Evolutionary conservation across 768 basidiomycete genomes (phyloP).

Genomic region (Suillus weaverae): DNA sequence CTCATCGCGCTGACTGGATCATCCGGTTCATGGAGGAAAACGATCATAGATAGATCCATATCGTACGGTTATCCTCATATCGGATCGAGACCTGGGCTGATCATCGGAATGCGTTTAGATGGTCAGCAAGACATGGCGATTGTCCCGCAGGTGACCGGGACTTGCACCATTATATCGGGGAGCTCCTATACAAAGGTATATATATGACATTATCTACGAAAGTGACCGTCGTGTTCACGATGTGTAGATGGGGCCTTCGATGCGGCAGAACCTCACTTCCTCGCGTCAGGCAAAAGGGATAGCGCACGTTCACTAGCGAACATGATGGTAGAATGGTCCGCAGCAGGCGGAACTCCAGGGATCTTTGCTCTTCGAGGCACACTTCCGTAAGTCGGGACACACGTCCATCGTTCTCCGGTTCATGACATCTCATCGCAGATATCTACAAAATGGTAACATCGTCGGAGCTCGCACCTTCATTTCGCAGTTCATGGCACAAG

Average conservation of each 20-base stretch:
- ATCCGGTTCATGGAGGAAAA: slow-evolving; percentile 86
- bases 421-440: slow-evolving; percentile 41
- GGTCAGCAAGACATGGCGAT: slow-evolving; percentile 78
- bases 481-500: slow-evolving; percentile 67
- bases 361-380: slow-evolving; percentile 83
- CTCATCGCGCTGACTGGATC: slow-evolving; percentile 85
- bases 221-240: background rate
- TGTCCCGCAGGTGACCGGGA: slow-evolving; percentile 86
- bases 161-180: slow-evolving; percentile 88
- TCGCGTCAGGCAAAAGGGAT: slow-evolving; percentile 86
- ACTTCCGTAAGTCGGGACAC: slow-evolving; percentile 60
- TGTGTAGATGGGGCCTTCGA: slow-evolving; percentile 70
- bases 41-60: slow-evolving; percentile 79
- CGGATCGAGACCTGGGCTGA: slow-evolving; percentile 12
- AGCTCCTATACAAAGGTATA: slow-evolving; percentile 80
- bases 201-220: background rate
- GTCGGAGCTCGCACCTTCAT: slow-evolving; percentile 95
- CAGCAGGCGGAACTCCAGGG: slow-evolving; percentile 51
- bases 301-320: slow-evolving; percentile 85
- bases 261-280: slow-evolving; percentile 76
- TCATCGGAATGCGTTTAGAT: slow-evolving; percentile 48
- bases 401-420: slow-evolving; percentile 6
- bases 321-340: slow-evolving; percentile 83
- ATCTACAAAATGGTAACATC: slow-evolving; percentile 84
- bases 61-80: slow-evolving; percentile 51